phyloP scores from a whole-genome alignment of 176 grass and related monocot species.

The Miscanthus lutarioriparius region DNA sequence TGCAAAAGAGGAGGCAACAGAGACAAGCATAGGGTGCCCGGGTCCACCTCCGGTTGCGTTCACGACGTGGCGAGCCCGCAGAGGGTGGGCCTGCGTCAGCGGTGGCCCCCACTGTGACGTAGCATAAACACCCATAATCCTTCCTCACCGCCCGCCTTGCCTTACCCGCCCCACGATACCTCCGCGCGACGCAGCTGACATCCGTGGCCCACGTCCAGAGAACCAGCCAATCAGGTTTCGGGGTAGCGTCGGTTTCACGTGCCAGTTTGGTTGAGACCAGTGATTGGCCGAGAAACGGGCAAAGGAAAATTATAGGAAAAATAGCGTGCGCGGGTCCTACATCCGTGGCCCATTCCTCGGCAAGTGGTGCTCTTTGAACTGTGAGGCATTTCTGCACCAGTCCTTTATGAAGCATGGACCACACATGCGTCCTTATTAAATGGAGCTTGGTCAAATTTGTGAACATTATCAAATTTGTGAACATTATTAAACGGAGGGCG shows the following conservation, averaged over 20 bases:
- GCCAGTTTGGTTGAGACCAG: background rate
- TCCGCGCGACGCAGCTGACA: accelerated
- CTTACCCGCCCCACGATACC: background rate
- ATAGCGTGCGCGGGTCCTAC: background rate
- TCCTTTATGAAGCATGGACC: background rate
- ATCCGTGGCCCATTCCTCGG: background rate
- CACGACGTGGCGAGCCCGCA: conserved; percentile 13
- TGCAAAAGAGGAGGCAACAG: background rate
- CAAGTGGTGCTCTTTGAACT: background rate
- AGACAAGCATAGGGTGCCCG: background rate
- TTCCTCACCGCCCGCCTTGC: conserved; percentile 40
- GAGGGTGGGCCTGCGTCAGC: conserved; percentile 38
- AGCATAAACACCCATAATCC: background rate
- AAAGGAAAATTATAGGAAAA: background rate
- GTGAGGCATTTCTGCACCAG: too few relatives aligned
- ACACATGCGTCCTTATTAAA: too few relatives aligned
- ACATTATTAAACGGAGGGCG: too few relatives aligned
- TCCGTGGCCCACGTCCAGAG: accelerated
- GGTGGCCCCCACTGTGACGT: background rate
- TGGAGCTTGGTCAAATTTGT: too few relatives aligned
- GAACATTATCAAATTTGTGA: too few relatives aligned
- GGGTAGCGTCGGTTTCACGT: accelerated
- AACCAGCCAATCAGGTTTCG: background rate
- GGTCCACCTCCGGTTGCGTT: background rate
- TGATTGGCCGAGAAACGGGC: background rate